Conservation (phyloP, 2,329 filamentous ascomycete genomes). For the Hypocreales sp. region DNA sequence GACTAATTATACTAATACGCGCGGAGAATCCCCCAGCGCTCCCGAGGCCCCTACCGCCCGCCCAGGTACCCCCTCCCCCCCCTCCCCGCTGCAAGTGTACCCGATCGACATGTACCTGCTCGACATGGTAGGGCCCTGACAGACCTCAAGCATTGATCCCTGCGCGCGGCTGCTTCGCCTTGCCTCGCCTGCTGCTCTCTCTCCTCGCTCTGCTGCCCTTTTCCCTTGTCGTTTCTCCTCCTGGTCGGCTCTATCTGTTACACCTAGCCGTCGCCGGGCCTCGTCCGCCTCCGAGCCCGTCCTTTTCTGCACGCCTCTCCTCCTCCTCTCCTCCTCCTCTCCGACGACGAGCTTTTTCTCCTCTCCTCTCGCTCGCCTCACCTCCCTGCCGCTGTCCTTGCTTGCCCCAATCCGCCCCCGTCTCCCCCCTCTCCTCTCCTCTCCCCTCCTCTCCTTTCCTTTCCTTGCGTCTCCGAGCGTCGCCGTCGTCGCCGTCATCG, state of each 20-base stretch:
- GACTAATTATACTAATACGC: no score
- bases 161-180: slow-evolving; percentile 1
- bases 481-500: slow-evolving; percentile 3
- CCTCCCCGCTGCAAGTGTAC: no score
- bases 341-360: slow-evolving; percentile 1
- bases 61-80: no score
- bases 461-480: slow-evolving; percentile 2
- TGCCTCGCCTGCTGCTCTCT: not conserved
- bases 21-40: no score
- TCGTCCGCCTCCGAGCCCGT: not conserved
- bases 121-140: no score
- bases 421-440: slow-evolving; percentile 4
- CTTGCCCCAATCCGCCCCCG: slow-evolving; percentile 1
- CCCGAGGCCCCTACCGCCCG: no score
- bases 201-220: not conserved
- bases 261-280: not conserved
- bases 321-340: slow-evolving; percentile 2
- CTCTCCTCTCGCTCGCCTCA: slow-evolving; percentile 3
- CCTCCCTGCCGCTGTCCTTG: not conserved
- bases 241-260: slow-evolving; percentile 3
- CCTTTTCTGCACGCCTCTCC: slow-evolving; percentile 1
- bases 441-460: slow-evolving; percentile 4
- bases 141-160: slow-evolving; percentile 3
- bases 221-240: not conserved
- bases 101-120: no score